Evolutionary conservation across 805 yeast genomes (phyloP).

Genomic region (Cyberlindnera lachancei): DNA sequence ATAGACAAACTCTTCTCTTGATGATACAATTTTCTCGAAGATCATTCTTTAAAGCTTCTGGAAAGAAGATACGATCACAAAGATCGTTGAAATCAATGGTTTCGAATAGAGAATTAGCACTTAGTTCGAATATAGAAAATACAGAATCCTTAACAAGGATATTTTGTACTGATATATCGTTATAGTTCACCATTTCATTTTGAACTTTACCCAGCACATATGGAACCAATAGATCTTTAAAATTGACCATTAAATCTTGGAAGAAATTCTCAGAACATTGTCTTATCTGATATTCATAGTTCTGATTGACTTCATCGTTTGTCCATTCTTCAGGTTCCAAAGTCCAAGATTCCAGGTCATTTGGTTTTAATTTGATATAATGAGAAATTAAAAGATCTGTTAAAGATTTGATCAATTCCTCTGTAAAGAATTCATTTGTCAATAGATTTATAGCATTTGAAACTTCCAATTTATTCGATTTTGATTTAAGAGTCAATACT

Average conservation of each 20-base stretch:
- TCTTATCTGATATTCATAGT: constrained; percentile 78
- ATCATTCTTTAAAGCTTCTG: constrained; percentile 41
- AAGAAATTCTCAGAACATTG: constrained; percentile 85
- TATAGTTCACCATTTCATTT: constrained; percentile 27
- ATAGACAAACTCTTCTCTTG: constrained; percentile 67
- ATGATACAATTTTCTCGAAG: constrained; percentile 52
- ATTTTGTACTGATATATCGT: constrained; percentile 33
- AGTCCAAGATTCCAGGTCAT: constrained; percentile 76
- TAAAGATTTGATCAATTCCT: constrained; percentile 45
- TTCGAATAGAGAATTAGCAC: constrained; percentile 58
- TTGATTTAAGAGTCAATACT: constrained; percentile 49
- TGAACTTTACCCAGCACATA: constrained; percentile 55
- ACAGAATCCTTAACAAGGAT: constrained; percentile 71
- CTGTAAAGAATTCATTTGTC: constrained; percentile 49
- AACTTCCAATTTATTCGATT: constrained; percentile 58
- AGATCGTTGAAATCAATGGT: constrained; percentile 63
- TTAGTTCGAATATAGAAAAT: constrained; percentile 74
- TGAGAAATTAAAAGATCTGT: constrained; percentile 62
- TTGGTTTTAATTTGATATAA: constrained; percentile 67
- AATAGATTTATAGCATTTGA: constrained; percentile 47
- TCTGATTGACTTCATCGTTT: constrained; percentile 65
- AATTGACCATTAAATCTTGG: constrained; percentile 61
- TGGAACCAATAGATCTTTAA: constrained; percentile 46
- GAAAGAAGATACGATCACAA: constrained; percentile 54
- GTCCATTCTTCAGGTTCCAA: constrained; percentile 92